Evolutionary conservation across 2,329 filamentous ascomycete species (phyloP).

Genomic region (Fusarium sp.): DNA sequence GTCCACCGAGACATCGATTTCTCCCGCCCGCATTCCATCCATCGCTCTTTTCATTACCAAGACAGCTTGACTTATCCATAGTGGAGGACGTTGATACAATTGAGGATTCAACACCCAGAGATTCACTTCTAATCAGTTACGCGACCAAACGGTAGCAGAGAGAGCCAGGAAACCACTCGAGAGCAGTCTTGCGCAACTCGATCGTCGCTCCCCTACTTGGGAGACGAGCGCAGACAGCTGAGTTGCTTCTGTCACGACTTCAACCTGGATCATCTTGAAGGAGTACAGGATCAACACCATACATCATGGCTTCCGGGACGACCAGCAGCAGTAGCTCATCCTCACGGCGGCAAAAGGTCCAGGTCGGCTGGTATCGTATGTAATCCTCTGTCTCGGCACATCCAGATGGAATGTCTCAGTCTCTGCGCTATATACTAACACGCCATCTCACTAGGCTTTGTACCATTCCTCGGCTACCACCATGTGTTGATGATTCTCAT

Average conservation of each 20-base stretch:
- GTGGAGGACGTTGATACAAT: constrained; percentile 19
- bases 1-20: constrained; percentile 34
- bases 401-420: constrained; percentile 37
- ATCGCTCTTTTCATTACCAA: constrained; percentile 29
- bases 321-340: constrained; percentile 45
- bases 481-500: constrained; percentile 99
- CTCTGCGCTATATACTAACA: constrained; percentile 38
- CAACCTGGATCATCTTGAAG: constrained; percentile 24
- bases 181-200: constrained; percentile 29
- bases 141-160: constrained; percentile 23
- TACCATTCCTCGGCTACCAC: constrained; percentile 79
- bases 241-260: constrained; percentile 32
- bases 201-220: constrained; percentile 45
- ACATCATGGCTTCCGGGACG: constrained; percentile 46
- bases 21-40: constrained; percentile 45
- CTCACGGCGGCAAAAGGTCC: constrained; percentile 55
- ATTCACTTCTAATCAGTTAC: constrained; percentile 11
- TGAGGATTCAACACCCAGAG: constrained; percentile 6
- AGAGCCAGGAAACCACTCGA: constrained; percentile 32
- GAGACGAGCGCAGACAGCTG: constrained; percentile 43
- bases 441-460: constrained; percentile 62
- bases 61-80: constrained; percentile 35
- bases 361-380: constrained; percentile 65
- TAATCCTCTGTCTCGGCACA: constrained; percentile 34
- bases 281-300: constrained; percentile 36